Base-by-base conservation (phyloP, 2,329 filamentous ascomycete genomes). In the Aspergillus fumigatus region DNA sequence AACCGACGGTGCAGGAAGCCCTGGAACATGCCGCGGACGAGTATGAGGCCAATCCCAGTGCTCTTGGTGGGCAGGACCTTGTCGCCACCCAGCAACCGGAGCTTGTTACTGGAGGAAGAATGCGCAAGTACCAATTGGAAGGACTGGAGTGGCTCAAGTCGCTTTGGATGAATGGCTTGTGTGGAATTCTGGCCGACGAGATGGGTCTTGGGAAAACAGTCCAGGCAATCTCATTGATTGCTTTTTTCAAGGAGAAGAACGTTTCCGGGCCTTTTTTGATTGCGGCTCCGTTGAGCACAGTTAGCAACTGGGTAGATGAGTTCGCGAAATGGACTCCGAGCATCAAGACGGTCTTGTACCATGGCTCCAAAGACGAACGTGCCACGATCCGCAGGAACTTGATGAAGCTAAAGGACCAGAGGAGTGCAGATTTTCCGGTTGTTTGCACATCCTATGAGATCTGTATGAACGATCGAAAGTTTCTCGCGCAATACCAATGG, bases 381-480 rank as follows among this genome's bases (percentile, higher is more conserved):
- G 86, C 86, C 51, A 80, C 85, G 1, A 84, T 97, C n/a, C 87
- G 92, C 59, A 81, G 79, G 48, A 87, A 84, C n/a, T 77, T 82
- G 41, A 84, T 97, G 66, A 87, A 87, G 70, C 83, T 76, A 51
- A 70, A 83, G 47, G 78, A 90, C 59, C 84, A 93, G 14, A 83
- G 85, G 11, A 82, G 87, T 0, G 76, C 82, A 1, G 83, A 88
- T 48, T 99, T 97, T 59, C 94, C 94, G 0, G 88, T 99, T 0
- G 89, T 97, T 0, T 92, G 92, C 67, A 99, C 94, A 0, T 95
- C 88, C 41, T 97, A 97, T 66, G 94, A 99, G 70, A 97, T 99
- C 69, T 92, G 95, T 53, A 87, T 99, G 75, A 88, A 91, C 65
- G 94, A 99, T 69, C 86, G 90, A 40, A 88, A 91, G 52, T 87